phyloP scores from a whole-genome alignment of 2,329 filamentous ascomycete genomes.

The Diaporthe sp. region DNA sequence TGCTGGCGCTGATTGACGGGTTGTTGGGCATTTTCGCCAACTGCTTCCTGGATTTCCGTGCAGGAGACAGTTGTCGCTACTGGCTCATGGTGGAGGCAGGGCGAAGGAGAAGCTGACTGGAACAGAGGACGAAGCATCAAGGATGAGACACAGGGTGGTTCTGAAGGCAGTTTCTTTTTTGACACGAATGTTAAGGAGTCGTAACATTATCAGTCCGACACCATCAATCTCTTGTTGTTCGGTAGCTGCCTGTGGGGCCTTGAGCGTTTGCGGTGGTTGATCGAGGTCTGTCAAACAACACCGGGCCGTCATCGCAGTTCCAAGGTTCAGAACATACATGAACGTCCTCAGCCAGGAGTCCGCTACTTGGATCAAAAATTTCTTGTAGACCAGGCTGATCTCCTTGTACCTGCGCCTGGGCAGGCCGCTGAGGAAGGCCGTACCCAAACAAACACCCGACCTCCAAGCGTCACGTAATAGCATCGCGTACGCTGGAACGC shows the following conservation, averaged over 20 bases:
- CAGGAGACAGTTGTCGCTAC: background rate
- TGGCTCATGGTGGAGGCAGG: background rate
- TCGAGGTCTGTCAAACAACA: background rate
- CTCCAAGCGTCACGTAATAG: background rate
- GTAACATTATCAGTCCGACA: background rate
- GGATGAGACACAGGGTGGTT: background rate
- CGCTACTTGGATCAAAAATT: no score
- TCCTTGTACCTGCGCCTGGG: background rate
- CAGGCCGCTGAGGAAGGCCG: background rate
- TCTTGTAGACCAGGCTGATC: background rate
- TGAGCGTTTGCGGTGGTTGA: background rate
- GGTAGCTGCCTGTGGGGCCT: background rate
- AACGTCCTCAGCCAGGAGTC: no score
- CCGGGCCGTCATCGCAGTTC: no score
- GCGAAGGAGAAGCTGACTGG: background rate
- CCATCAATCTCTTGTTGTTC: background rate
- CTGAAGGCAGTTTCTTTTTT: background rate
- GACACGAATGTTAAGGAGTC: background rate
- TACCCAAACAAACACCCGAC: background rate
- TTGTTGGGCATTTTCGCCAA: background rate
- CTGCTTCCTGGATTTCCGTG: background rate
- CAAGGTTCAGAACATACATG: no score
- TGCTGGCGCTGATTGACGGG: no score
- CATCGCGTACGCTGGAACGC: background rate
- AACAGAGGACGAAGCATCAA: background rate